Conservation (phyloP, 1,139 yeast species). For the Zygoascus meyerae region DNA sequence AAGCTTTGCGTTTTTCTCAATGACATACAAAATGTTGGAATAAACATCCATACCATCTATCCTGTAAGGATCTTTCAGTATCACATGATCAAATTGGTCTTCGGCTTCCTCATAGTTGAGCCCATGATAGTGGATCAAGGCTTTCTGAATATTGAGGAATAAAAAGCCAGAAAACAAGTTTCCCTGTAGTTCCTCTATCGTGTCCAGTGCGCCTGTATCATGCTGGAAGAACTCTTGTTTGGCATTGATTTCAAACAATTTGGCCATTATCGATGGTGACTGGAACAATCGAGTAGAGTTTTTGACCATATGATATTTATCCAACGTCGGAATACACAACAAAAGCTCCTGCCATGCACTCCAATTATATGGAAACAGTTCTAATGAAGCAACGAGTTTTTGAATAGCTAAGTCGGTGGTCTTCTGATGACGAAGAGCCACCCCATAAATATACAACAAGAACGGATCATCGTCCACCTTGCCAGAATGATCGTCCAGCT, state of each 20-base stretch:
- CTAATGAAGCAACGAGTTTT: constrained; percentile 52
- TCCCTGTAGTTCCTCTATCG: constrained; percentile 45
- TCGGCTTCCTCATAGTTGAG: constrained; percentile 81
- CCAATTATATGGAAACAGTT: constrained; percentile 81
- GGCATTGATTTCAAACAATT: constrained; percentile 62
- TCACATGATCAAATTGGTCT: constrained; percentile 64
- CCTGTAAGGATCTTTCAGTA: constrained; percentile 75
- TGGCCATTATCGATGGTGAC: constrained; percentile 39
- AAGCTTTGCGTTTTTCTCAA: constrained; percentile 80
- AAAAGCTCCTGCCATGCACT: constrained; percentile 86
- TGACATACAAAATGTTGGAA: constrained; percentile 89
- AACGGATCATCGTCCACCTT: constrained; percentile 45
- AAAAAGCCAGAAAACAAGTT: constrained; percentile 63
- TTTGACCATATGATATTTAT: constrained; percentile 36
- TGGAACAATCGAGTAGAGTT: constrained; percentile 12
- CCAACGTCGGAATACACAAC: constrained; percentile 56
- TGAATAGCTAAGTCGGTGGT: constrained; percentile 55
- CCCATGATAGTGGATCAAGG: constrained; percentile 71
- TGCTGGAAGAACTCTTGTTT: constrained; percentile 78
- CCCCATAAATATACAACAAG: constrained; percentile 57
- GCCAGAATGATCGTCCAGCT: constrained; percentile 24
- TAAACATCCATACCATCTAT: constrained; percentile 87
- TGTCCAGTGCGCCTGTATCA: constrained; percentile 37
- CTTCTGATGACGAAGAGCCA: constrained; percentile 58
- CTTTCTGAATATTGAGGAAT: constrained; percentile 73